phyloP scores from a whole-genome alignment of 2,329 filamentous ascomycete genomes.

The Diplocarpon rosae region DNA sequence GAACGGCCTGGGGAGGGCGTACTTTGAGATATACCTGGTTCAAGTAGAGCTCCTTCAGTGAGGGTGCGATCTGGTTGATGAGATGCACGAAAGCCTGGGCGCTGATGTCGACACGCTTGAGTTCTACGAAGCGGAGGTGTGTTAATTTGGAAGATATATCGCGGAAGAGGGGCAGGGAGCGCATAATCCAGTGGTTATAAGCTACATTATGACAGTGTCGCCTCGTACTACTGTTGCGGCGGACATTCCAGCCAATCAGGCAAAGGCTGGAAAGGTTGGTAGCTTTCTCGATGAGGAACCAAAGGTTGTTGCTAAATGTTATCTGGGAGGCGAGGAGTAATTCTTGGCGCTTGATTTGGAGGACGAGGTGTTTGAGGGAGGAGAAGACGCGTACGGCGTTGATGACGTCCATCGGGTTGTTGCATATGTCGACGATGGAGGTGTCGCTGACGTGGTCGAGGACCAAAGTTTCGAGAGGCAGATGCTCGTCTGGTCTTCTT shows the following conservation, averaged over 20 bases:
- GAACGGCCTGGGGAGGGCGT: slow-evolving; percentile 9
- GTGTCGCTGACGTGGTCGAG: slow-evolving; percentile 40
- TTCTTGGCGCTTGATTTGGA: slow-evolving; percentile 37
- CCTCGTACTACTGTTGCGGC: slow-evolving; percentile 17
- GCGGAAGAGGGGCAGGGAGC: slow-evolving; percentile 21
- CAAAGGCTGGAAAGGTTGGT: slow-evolving; percentile 36
- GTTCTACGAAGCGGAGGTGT: slow-evolving; percentile 23
- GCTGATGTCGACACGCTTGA: slow-evolving; percentile 26
- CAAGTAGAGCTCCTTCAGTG: slow-evolving; percentile 26
- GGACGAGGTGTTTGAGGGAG: slow-evolving; percentile 34
- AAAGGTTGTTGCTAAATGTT: slow-evolving; percentile 36
- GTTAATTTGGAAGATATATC: slow-evolving; percentile 7
- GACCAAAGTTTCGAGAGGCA: slow-evolving; percentile 35
- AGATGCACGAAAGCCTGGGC: slow-evolving; percentile 19
- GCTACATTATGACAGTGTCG: slow-evolving; percentile 10
- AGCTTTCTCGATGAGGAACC: slow-evolving; percentile 39
- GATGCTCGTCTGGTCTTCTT: slow-evolving; percentile 34
- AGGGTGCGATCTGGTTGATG: slow-evolving; percentile 19
- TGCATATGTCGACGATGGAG: slow-evolving; percentile 37
- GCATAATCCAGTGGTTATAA: slow-evolving; percentile 23
- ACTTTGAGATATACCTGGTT: slow-evolving; percentile 27
- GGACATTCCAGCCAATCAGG: slow-evolving; percentile 32
- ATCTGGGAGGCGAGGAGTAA: slow-evolving; percentile 27
- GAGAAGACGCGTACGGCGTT: slow-evolving; percentile 36
- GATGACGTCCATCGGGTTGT: slow-evolving; percentile 39